phyloP scores from a whole-genome alignment of 2,329 filamentous ascomycete genomes.

The Apiospora sp. region DNA sequence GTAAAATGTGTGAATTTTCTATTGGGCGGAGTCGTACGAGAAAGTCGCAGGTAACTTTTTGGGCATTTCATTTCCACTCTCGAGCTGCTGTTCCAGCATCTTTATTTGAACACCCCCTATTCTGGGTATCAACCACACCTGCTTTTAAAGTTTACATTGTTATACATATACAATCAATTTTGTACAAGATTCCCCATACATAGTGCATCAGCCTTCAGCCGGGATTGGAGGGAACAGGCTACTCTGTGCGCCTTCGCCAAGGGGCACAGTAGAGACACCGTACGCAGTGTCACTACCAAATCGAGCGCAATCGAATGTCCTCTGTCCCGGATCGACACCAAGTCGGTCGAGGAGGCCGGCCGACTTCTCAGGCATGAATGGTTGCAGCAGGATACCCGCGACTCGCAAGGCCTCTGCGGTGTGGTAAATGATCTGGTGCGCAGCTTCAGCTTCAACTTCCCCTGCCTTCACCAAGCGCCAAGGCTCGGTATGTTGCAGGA shows the following conservation, averaged over 20 bases:
- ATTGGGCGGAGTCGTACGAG: constrained; percentile 38
- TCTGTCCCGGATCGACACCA: constrained; percentile 69
- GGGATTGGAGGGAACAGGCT: constrained; percentile 62
- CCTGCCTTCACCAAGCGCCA: constrained; percentile 65
- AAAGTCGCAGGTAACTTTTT: background rate
- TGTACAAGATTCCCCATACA: constrained; percentile 10
- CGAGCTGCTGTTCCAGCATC: background rate
- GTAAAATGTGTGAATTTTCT: constrained; percentile 20
- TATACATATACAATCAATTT: constrained; percentile 23
- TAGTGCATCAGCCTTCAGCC: constrained; percentile 46
- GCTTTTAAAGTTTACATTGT: background rate
- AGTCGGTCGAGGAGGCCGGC: constrained; percentile 77
- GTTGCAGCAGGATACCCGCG: constrained; percentile 83
- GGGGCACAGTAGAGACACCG: constrained; percentile 44
- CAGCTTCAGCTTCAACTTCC: constrained; percentile 43
- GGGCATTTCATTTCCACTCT: background rate
- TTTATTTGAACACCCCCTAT: background rate
- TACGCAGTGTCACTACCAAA: constrained; percentile 74
- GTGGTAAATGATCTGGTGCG: constrained; percentile 72
- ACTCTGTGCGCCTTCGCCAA: constrained; percentile 16
- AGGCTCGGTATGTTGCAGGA: constrained; percentile 69
- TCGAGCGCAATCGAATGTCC: constrained; percentile 69
- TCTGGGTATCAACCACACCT: constrained; percentile 8
- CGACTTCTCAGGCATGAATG: constrained; percentile 87
- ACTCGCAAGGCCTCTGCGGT: constrained; percentile 81